Base-by-base conservation (phyloP, 352 stramenopile genomes). In the Globisporangium sylvaticum region DNA sequence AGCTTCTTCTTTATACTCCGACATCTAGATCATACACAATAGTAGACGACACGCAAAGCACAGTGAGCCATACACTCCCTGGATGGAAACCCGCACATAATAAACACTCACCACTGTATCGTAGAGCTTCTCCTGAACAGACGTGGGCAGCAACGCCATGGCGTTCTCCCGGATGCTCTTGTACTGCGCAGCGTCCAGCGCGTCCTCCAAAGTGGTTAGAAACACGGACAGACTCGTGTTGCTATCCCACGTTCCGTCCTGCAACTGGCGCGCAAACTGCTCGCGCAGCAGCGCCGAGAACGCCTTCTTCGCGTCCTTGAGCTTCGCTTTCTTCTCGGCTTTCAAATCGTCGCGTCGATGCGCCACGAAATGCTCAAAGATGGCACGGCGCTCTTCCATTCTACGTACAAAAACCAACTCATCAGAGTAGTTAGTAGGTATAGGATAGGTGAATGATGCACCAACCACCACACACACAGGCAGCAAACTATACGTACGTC, bases 351-450 rank as follows among this genome's bases (percentile, higher is more conserved):
- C 77, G n/a, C 81, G 81, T 34, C 83, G 84, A 58, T 93, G 75
- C 52, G 86, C 69, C 0, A 93, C 74, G 68, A 93, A 95, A 34
- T 92, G 77, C 25, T 95, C 83, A 68, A 91, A 95, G 70, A 92
- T 84, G 29, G 79, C 80, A 22, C 82, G 83, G 1, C 87, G 84
- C 60, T 93, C 82, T 34, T 93, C 82, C 87, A 95, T 95, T 10
- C 81, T 89, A 65, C 57, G 48, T 37, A 1, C 24, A 65, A 57
- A 61, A 25, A 42, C 44, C 29, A 62, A 27, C n/a, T n/a, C n/a
- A n/a, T n/a, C n/a, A n/a, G n/a, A n/a, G n/a, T n/a, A n/a, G n/a
- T n/a, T n/a, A n/a, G n/a, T n/a, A n/a, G n/a, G n/a, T n/a, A n/a
- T n/a, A n/a, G n/a, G n/a, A n/a, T n/a, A n/a, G n/a, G n/a, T n/a